Base-by-base conservation (phyloP, 257 asterid species). In the Phtheirospermum japonicum region DNA sequence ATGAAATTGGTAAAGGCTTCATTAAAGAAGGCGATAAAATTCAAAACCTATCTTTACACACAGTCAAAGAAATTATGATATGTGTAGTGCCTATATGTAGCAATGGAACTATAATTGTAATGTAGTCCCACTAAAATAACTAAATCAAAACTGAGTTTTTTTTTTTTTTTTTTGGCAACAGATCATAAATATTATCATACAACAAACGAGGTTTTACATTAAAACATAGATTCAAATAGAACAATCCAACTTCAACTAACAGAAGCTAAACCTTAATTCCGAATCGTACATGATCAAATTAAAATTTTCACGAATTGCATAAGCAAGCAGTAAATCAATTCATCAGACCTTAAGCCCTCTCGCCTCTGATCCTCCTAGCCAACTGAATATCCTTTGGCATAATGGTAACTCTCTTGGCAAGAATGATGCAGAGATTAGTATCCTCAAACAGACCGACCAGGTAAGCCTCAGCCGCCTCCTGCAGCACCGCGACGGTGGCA, bases 381-480 rank as follows among this genome's bases (percentile, higher is more conserved):
- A 73, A 33, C 20, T 73, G 77, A 9, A 73, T 73, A 50, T 73
- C 77, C 59, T 73, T 73, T 1, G 77, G 77, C 77, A 73, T 73
- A 55, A 73, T 73, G 5, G 77, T 73, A 6, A 73, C 77, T 36
- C 77, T 63, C 73, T 73, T 73, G 6, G 77, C 77, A 40, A 67
- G 77, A 63, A 73, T 73, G 4, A 74, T 74, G 16, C 77, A 73
- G 14, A 73, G 62, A 20, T 73, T 73, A 0, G 77, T 73, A 12
- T 73, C 77, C 63, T 73, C 77, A 17, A 73, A 73, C 43, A 73
- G 39, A 17, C 77, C 73, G 36, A 73, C 74, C n/a, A 73, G 43
- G 33, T 73, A 73, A 2, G 77, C 74, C 67, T 73, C 74, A 14
- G 74, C 73, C 5, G 77, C 77, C 66, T 73, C 77, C 77, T 73